Evolutionary conservation across 2,329 filamentous ascomycete species (phyloP).

Genomic region (Botrytis byssoidea): DNA sequence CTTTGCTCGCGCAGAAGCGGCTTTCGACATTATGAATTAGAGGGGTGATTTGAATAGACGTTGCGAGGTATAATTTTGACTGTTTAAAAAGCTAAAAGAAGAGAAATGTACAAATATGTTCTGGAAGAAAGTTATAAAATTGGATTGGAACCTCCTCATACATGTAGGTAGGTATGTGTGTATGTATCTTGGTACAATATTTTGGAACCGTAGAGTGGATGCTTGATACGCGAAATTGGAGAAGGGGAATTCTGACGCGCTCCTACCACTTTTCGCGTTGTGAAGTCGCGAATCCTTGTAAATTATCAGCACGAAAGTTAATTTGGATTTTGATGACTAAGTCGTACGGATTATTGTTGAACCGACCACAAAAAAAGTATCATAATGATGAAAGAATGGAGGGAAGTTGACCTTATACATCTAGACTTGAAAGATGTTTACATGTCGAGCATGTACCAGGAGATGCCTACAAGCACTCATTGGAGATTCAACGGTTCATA

Average conservation of each 20-base stretch:
- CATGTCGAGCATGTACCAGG: constrained; percentile 35
- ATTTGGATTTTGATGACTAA: constrained; percentile 1
- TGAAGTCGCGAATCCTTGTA: constrained; percentile 28
- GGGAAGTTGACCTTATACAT: neutral
- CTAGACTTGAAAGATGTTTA: constrained; percentile 31
- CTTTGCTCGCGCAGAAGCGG: constrained; percentile 43
- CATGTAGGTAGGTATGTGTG: neutral
- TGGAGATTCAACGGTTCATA: constrained; percentile 28
- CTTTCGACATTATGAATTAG: constrained; percentile 38
- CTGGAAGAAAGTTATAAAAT: neutral
- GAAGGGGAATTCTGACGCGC: constrained; percentile 11
- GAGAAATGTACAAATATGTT: neutral
- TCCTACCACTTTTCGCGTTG: neutral
- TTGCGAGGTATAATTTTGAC: neutral
- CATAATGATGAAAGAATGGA: neutral
- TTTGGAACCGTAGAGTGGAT: constrained; percentile 1
- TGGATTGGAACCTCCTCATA: neutral
- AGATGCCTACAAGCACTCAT: constrained; percentile 34
- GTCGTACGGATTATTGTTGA: neutral
- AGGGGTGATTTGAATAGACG: constrained; percentile 6
- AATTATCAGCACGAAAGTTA: neutral
- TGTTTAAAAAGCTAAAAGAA: constrained; percentile 1
- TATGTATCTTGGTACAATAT: neutral
- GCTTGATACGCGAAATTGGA: constrained; percentile 12
- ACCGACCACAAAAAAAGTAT: constrained; percentile 8